phyloP scores from a whole-genome alignment of 441 rosid genomes.

The Melastoma candidum region DNA sequence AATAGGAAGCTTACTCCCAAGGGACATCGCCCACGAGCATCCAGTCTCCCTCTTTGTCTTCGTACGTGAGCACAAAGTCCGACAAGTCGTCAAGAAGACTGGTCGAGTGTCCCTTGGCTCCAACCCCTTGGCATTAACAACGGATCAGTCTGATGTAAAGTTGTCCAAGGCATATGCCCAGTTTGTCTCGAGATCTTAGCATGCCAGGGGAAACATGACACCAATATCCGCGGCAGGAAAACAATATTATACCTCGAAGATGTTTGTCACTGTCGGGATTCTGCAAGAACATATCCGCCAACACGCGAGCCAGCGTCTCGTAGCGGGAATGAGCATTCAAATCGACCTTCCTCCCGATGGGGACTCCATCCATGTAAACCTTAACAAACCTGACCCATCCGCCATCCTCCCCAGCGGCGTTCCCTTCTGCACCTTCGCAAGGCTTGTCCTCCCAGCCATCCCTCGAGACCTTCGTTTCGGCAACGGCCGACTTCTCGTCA shows the following conservation, averaged over 20 bases:
- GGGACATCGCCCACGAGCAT: constrained; percentile 76
- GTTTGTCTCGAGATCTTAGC: no score
- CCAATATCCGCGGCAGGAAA: neutral
- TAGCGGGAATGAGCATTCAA: constrained; percentile 50
- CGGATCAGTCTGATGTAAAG: no score
- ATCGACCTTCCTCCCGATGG: constrained; percentile 61
- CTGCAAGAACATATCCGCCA: constrained; percentile 50
- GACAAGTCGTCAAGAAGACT: constrained; percentile 53
- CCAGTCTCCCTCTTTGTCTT: constrained; percentile 66
- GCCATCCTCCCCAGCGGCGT: constrained; percentile 21
- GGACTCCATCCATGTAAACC: constrained; percentile 56
- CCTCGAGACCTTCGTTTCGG: constrained; percentile 31
- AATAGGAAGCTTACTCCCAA: constrained; percentile 33
- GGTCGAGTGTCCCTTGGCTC: constrained; percentile 23
- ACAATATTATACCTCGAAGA: constrained; percentile 20
- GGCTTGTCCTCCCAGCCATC: constrained; percentile 32
- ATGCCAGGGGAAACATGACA: no score
- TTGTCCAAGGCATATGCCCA: no score
- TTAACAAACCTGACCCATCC: constrained; percentile 41
- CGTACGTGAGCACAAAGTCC: constrained; percentile 56
- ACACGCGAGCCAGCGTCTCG: constrained; percentile 41
- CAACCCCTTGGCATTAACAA: neutral
- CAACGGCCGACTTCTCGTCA: constrained; percentile 28
- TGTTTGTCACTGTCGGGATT: constrained; percentile 18
- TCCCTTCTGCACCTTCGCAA: constrained; percentile 19